A percentile compares a stretch with the other conserved stretches of the same genome.
phyloP scores from a whole-genome alignment of 2,329 filamentous ascomycete genomes.

The Coleophoma cylindrospora region DNA sequence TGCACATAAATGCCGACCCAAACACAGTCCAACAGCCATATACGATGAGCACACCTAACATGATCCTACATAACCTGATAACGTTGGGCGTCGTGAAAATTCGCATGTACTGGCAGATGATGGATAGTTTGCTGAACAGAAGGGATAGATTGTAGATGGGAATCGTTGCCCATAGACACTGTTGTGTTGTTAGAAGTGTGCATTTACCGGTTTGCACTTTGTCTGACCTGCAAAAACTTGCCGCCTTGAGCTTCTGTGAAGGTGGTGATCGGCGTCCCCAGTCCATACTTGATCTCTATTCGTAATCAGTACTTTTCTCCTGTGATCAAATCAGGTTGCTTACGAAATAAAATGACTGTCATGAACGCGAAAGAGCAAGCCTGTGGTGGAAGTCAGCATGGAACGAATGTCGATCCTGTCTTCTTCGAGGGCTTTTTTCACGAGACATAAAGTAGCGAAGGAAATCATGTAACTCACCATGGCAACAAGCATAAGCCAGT shows the following conservation, averaged over 20 bases:
- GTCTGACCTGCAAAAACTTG: neutral
- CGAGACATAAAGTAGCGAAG: too few species aligned
- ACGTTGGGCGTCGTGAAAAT: slow-evolving; percentile 18
- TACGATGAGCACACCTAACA: slow-evolving; percentile 14
- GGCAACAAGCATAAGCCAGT: neutral
- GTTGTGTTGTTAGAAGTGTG: too few species aligned
- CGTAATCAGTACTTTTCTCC: neutral
- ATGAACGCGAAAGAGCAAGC: neutral
- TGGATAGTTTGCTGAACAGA: slow-evolving; percentile 22
- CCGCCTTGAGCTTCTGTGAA: neutral
- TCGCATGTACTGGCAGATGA: slow-evolving; percentile 22
- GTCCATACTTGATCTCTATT: neutral
- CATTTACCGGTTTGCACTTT: neutral
- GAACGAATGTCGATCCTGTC: too few species aligned
- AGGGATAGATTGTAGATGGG: slow-evolving; percentile 20
- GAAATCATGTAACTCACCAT: neutral
- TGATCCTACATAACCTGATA: slow-evolving; percentile 15
- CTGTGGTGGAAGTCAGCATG: neutral
- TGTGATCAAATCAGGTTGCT: neutral
- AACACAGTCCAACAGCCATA: slow-evolving; percentile 23
- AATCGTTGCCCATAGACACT: slow-evolving; percentile 22
- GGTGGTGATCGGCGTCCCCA: neutral
- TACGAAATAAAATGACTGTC: neutral
- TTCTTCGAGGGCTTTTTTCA: too few species aligned
- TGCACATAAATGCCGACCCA: slow-evolving; percentile 21